Conservation (phyloP, 1,284 basidiomycete genomes). For the Cutaneotrichosporon dermatis region DNA sequence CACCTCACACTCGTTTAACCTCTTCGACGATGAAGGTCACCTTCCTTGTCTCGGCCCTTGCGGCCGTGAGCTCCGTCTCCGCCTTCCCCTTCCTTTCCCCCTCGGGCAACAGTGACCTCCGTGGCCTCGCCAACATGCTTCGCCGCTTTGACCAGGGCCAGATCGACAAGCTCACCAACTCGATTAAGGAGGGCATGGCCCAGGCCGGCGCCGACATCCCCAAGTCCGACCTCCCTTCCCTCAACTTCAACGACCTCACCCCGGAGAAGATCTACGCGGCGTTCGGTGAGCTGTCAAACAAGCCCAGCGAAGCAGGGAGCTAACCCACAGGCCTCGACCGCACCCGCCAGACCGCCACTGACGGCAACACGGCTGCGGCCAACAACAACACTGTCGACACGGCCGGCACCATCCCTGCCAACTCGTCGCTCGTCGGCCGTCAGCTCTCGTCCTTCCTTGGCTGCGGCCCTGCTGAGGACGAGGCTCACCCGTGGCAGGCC, state of each 20-base stretch:
- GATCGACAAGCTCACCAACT: constrained; percentile 2
- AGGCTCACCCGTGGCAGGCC: constrained; percentile 26
- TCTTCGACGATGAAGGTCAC: constrained; percentile 10
- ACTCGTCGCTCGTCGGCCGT: background rate
- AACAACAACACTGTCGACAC: background rate
- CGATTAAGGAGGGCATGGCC: constrained; percentile 13
- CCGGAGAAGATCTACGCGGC: constrained; percentile 7
- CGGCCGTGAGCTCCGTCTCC: constrained; percentile 4
- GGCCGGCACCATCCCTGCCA: background rate
- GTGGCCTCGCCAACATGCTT: constrained; percentile 3
- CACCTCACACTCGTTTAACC: constrained; percentile 3
- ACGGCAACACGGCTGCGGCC: constrained; percentile 4
- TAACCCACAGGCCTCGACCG: background rate
- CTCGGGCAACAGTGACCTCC: constrained; percentile 6
- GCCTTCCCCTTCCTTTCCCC: constrained; percentile 15
- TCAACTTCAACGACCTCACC: constrained; percentile 3
- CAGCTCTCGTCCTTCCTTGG: background rate
- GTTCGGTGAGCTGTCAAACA: background rate
- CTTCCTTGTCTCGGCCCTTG: background rate
- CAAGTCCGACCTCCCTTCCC: constrained; percentile 2
- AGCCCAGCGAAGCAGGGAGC: too few species aligned
- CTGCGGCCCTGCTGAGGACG: constrained; percentile 20
- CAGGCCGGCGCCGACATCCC: constrained; percentile 7
- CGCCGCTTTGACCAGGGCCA: constrained; percentile 5
- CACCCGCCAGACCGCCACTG: constrained; percentile 1